Evolutionary conservation across 331 rosid genomes (phyloP).

Genomic region (Telfairia occidentalis): DNA sequence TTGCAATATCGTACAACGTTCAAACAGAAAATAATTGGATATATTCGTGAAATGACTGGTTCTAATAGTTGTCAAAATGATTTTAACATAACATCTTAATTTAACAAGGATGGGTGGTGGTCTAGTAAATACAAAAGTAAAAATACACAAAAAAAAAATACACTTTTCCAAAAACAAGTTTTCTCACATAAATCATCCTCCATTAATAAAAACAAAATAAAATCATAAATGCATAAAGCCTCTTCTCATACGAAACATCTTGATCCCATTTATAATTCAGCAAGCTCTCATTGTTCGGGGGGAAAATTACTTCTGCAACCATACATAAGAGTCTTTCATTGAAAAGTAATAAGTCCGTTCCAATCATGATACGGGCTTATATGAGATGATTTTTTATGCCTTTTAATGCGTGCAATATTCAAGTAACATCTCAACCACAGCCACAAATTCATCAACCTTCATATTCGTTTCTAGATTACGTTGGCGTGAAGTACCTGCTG

Average conservation of each 20-base stretch:
- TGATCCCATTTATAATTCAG: neutral
- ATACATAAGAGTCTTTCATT: neutral
- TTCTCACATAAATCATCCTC: too few species aligned
- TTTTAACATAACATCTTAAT: neutral
- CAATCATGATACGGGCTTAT: neutral
- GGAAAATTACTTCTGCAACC: neutral
- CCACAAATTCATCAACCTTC: too few species aligned
- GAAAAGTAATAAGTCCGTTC: neutral
- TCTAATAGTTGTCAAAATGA: neutral
- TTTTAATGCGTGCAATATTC: neutral
- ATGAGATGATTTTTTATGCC: neutral
- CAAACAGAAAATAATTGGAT: neutral
- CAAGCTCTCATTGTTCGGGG: neutral
- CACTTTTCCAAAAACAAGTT: too few species aligned
- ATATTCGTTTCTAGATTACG: neutral
- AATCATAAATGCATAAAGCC: neutral
- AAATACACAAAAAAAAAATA: neutral
- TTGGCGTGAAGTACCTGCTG: conserved; percentile 53
- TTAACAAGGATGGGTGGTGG: neutral
- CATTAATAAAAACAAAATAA: too few species aligned
- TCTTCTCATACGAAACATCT: neutral
- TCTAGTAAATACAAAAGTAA: neutral
- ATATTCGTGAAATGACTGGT: neutral
- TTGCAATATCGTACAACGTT: neutral
- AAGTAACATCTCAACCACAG: neutral